These are phyloP conservation scores for Aquilaria yunnanensis DNA, from an alignment of 345 rosid species.

Conservation along the genomic window DNA sequence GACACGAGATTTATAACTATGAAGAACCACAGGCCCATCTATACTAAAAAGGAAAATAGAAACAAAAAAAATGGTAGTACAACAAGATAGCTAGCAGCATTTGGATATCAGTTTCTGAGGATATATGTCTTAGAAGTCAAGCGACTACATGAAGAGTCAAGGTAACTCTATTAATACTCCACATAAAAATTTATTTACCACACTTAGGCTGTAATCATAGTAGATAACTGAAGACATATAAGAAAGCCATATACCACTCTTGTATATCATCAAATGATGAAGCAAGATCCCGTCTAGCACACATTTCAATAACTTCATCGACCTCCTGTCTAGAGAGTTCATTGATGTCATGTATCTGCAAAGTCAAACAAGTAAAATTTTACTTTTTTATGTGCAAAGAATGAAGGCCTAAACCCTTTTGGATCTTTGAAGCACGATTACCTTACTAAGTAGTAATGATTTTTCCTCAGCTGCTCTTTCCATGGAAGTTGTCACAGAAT, in stretches of 20 bases:
- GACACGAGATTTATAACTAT: too few species aligned
- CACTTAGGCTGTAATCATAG: too few species aligned
- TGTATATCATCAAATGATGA: constrained; percentile 74
- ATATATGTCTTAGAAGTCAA: too few species aligned
- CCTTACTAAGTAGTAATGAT: constrained; percentile 76
- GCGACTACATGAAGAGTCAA: too few species aligned
- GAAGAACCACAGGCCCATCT: too few species aligned
- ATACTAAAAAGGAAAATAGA: too few species aligned
- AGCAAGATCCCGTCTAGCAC: constrained; percentile 45
- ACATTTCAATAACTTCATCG: constrained; percentile 75
- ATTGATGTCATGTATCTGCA: constrained; percentile 82
- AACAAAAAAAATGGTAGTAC: too few species aligned
- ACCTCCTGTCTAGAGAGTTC: constrained; percentile 96
- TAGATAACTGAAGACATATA: too few species aligned
- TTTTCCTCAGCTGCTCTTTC: constrained; percentile 92
- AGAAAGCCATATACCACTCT: constrained; percentile 45
- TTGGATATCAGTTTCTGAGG: too few species aligned
- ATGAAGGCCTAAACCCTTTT: not conserved
- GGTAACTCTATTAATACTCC: too few species aligned
- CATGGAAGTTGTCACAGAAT: constrained; percentile 53
- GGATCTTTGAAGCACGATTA: constrained; percentile 11
- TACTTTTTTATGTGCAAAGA: not conserved
- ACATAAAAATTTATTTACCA: too few species aligned
- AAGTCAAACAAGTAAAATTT: constrained; percentile 7
- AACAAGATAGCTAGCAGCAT: too few species aligned